Conservation (phyloP, 2,329 filamentous ascomycete species). For the Paraphaeosphaeria minitans region DNA sequence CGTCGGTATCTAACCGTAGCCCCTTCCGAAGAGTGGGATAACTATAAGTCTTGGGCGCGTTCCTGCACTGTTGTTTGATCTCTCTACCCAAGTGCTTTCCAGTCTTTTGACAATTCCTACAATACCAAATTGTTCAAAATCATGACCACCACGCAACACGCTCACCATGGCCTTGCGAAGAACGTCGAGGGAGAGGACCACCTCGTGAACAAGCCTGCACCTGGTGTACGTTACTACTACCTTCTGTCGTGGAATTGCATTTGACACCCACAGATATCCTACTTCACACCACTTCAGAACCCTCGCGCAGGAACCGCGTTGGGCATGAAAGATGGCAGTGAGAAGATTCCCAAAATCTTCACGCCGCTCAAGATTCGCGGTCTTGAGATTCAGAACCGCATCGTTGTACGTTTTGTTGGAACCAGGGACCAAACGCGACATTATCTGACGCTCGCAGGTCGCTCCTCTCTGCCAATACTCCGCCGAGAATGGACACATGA, state of each 20-base stretch:
- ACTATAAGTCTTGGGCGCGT: slow-evolving; percentile 28
- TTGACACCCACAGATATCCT: slow-evolving; percentile 44
- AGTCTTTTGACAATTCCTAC: slow-evolving; percentile 8
- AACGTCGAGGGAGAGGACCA: slow-evolving; percentile 39
- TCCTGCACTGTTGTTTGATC: slow-evolving; percentile 1
- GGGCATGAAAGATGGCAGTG: slow-evolving; percentile 54
- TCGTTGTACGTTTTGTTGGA: slow-evolving; percentile 54
- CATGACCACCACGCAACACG: slow-evolving; percentile 36
- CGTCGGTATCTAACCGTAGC: slow-evolving; percentile 27
- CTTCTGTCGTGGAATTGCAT: not conserved
- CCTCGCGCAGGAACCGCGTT: slow-evolving; percentile 55
- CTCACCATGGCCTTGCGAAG: slow-evolving; percentile 40
- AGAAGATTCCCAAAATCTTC: slow-evolving; percentile 64
- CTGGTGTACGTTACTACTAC: slow-evolving; percentile 42
- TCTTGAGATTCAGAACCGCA: slow-evolving; percentile 70
- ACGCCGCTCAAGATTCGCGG: slow-evolving; percentile 62
- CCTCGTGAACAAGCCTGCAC: slow-evolving; percentile 50
- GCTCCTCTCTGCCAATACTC: slow-evolving; percentile 71
- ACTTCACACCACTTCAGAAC: slow-evolving; percentile 55
- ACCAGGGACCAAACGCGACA: slow-evolving; percentile 1
- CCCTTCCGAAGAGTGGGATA: slow-evolving; percentile 25
- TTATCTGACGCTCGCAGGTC: slow-evolving; percentile 44
- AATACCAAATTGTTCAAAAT: not conserved
- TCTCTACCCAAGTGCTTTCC: not conserved
- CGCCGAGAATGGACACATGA: slow-evolving; percentile 72